Evolutionary conservation across 306 rosid genomes (phyloP).

Genomic region (Prunus armeniaca): DNA sequence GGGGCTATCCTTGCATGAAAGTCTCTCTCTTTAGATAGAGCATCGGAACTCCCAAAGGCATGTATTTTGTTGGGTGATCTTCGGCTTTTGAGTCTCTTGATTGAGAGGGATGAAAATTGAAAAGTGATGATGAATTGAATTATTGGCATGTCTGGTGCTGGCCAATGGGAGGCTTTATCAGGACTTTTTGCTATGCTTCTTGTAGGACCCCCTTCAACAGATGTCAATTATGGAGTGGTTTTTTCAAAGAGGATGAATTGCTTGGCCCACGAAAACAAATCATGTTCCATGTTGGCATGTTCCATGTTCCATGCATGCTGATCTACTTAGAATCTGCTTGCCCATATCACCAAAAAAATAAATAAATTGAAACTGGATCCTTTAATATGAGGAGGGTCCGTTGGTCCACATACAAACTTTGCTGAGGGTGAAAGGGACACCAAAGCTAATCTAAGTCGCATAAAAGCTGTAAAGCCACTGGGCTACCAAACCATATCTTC

Average conservation of each 20-base stretch:
- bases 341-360: neutral
- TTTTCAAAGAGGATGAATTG: neutral
- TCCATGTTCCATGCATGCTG: slow-evolving; percentile 27
- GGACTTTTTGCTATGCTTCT: slow-evolving; percentile 2
- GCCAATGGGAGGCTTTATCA: slow-evolving; percentile 14
- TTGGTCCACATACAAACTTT: slow-evolving; percentile 13
- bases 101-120: neutral
- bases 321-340: slow-evolving; percentile 17
- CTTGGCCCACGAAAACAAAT: slow-evolving; percentile 23
- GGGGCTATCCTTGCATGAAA: no score
- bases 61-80: neutral
- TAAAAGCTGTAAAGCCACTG: no score
- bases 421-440: neutral
- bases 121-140: slow-evolving; percentile 14
- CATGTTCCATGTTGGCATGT: slow-evolving; percentile 11
- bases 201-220: slow-evolving; percentile 7
- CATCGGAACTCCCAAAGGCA: neutral
- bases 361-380: neutral
- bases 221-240: slow-evolving; percentile 23
- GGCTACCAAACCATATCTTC: neutral
- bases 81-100: neutral
- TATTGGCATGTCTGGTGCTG: slow-evolving; percentile 20
- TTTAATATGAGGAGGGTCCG: slow-evolving; percentile 1
- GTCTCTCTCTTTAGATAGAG: no score
- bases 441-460: neutral